Base-by-base conservation (phyloP, 2,329 filamentous ascomycete genomes). In the Phyllachora maydis region DNA sequence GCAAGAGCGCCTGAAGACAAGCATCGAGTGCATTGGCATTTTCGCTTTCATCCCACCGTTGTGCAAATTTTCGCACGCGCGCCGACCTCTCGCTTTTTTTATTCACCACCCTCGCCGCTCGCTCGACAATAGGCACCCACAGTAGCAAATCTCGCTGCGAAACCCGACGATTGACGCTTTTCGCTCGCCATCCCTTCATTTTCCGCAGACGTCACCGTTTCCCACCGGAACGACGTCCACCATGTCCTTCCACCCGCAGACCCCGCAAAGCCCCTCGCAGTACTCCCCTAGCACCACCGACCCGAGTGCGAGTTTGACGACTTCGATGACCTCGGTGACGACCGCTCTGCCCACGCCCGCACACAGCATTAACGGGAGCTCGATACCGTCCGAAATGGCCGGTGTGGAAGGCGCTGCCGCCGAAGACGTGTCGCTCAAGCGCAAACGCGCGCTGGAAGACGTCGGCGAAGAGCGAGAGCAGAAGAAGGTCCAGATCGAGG, bases 191-290 rank as follows among this genome's bases (percentile, higher is more conserved):
- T 23, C 26, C 26, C 26, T 16, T 18, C 26, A 19, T 30, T 26
- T 26, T 43, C 44, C 39, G 46, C 42, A 35, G 38, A 43, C 46
- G 21, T 19, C 24, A 21, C 15, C 25, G 18, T 24, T 28, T 19
- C n/a, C n/a, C n/a, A n/a, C n/a, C n/a, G n/a, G n/a, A n/a, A n/a
- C n/a, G n/a, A n/a, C 21, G 14, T 32, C 32, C 51, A 60, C 46
- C 46, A 71, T 71, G 65, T 66, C 63, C 50, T 68, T 64, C 55
- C 65, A 70, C 45, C 66, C 66, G 37, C 65, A 65, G 39, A 72
- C 66, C 36, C 67, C 67, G 42, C 65, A 71, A 54, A 72, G 66
- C 44, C 66, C 66, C 41, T 68, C 63, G 41, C 61, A 67, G 42
- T 53, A 58, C 40, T 67, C 61, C 34, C 59, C 61, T 32, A 58